Evolutionary conservation across 345 rosid species (phyloP).

Genomic region (Acer yangbiense): DNA sequence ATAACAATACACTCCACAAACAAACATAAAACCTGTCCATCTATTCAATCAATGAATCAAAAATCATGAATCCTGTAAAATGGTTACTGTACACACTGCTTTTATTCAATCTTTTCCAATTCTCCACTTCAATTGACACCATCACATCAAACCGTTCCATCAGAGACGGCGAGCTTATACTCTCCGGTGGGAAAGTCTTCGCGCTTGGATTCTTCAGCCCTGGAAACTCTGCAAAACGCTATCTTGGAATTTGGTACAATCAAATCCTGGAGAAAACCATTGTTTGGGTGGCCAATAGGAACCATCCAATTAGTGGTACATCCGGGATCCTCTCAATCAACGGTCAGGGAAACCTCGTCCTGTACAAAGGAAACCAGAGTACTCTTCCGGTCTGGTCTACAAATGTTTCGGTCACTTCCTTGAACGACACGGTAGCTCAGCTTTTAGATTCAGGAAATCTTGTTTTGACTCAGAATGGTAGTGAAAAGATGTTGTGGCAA

Average conservation of each 20-base stretch:
- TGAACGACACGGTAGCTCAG: slow-evolving; percentile 36
- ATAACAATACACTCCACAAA: not conserved
- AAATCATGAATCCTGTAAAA: slow-evolving; percentile 19
- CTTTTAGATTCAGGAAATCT: slow-evolving; percentile 69
- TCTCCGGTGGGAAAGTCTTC: slow-evolving; percentile 39
- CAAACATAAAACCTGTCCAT: slow-evolving; percentile 4
- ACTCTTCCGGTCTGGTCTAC: slow-evolving; percentile 55
- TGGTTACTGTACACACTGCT: not conserved
- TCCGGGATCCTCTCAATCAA: slow-evolving; percentile 48
- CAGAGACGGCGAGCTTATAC: slow-evolving; percentile 45
- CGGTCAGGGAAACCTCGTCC: slow-evolving; percentile 44
- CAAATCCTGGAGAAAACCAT: slow-evolving; percentile 42
- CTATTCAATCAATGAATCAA: not conserved
- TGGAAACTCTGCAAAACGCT: slow-evolving; percentile 48
- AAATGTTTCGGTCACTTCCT: slow-evolving; percentile 28
- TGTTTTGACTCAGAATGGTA: slow-evolving; percentile 40
- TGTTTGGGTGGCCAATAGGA: slow-evolving; percentile 91
- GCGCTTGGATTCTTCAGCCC: slow-evolving; percentile 69
- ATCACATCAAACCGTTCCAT: slow-evolving; percentile 31
- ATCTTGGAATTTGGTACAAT: slow-evolving; percentile 78
- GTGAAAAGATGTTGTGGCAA: slow-evolving; percentile 48
- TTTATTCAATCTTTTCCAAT: slow-evolving; percentile 26
- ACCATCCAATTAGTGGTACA: slow-evolving; percentile 46
- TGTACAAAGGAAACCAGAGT: slow-evolving; percentile 23
- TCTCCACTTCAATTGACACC: slow-evolving; percentile 29